Evolutionary conservation across 2,329 filamentous ascomycete genomes (phyloP).

Genomic region (Penicillium griseofulvum): DNA sequence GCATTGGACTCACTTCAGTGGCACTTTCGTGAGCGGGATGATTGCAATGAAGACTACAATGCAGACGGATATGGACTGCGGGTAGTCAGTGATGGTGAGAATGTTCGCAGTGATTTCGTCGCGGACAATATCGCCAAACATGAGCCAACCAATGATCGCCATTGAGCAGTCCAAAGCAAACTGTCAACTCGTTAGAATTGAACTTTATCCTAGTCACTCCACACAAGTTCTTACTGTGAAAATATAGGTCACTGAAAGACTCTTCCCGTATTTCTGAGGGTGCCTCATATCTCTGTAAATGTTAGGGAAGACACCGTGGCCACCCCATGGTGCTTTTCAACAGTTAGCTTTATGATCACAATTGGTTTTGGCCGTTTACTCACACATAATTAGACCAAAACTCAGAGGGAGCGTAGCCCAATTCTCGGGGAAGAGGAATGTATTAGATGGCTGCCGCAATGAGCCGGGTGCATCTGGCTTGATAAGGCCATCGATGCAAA

Average conservation of each 20-base stretch:
- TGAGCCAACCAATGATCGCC: slow-evolving; percentile 79
- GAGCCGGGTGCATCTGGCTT: slow-evolving; percentile 80
- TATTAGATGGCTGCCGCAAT: slow-evolving; percentile 72
- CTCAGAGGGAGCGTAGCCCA: slow-evolving; percentile 85
- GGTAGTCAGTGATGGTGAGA: slow-evolving; percentile 71
- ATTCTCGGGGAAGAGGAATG: slow-evolving; percentile 78
- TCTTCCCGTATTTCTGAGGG: slow-evolving; percentile 74
- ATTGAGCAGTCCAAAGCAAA: slow-evolving; percentile 78
- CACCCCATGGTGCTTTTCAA: slow-evolving; percentile 61
- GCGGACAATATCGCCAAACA: slow-evolving; percentile 88
- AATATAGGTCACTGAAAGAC: slow-evolving; percentile 74
- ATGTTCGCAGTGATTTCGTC: slow-evolving; percentile 93
- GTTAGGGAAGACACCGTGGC: slow-evolving; percentile 78
- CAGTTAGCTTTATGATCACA: background rate
- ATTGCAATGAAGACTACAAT: slow-evolving; percentile 86
- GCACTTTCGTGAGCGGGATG: slow-evolving; percentile 94
- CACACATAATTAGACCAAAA: slow-evolving; percentile 83
- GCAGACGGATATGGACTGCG: slow-evolving; percentile 67
- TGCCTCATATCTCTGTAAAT: slow-evolving; percentile 76
- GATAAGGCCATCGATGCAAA: slow-evolving; percentile 80
- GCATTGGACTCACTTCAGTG: slow-evolving; percentile 60
- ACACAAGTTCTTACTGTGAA: slow-evolving; percentile 71
- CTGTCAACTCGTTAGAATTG: slow-evolving; percentile 39
- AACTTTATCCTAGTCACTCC: background rate
- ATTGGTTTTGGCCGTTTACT: slow-evolving; percentile 14